Conservation (phyloP, 2,329 filamentous ascomycete species). For the Meredithiella fracta region DNA sequence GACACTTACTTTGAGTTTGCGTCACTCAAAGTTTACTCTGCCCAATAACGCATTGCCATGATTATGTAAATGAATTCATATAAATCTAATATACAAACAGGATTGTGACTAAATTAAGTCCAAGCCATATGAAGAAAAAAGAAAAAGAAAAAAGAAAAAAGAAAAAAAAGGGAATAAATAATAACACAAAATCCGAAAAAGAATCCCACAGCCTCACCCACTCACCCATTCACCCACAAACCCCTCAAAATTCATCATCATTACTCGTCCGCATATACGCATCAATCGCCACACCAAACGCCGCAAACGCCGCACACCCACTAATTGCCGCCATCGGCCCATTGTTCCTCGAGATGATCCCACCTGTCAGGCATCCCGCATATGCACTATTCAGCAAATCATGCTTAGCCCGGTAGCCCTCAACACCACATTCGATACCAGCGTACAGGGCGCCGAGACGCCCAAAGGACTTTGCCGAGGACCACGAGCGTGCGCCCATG, state of each 20-base stretch:
- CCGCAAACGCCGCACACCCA: slow-evolving; percentile 85
- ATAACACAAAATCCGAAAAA: slow-evolving; percentile 6
- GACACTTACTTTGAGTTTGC: slow-evolving; percentile 52
- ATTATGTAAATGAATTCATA: neutral
- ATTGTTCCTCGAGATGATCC: slow-evolving; percentile 68
- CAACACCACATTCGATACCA: slow-evolving; percentile 90
- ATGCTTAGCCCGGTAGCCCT: slow-evolving; percentile 84
- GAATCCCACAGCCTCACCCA: no score
- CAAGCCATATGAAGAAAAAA: neutral
- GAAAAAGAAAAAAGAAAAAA: neutral
- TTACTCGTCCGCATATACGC: slow-evolving; percentile 70
- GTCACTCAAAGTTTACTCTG: slow-evolving; percentile 39
- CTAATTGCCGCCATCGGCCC: slow-evolving; percentile 78
- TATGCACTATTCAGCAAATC: slow-evolving; percentile 76
- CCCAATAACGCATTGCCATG: neutral
- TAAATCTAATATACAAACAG: slow-evolving; percentile 3
- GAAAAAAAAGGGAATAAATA: slow-evolving; percentile 2
- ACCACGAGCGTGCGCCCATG: slow-evolving; percentile 73
- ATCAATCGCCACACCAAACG: slow-evolving; percentile 84
- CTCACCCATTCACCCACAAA: no score
- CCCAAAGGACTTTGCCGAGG: slow-evolving; percentile 85
- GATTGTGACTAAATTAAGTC: neutral
- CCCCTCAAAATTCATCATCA: slow-evolving; percentile 27
- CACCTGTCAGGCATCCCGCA: slow-evolving; percentile 82
- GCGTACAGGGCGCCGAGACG: slow-evolving; percentile 81